Base-by-base conservation (phyloP, 2,329 filamentous ascomycete genomes). In the Cryphonectria japonica region DNA sequence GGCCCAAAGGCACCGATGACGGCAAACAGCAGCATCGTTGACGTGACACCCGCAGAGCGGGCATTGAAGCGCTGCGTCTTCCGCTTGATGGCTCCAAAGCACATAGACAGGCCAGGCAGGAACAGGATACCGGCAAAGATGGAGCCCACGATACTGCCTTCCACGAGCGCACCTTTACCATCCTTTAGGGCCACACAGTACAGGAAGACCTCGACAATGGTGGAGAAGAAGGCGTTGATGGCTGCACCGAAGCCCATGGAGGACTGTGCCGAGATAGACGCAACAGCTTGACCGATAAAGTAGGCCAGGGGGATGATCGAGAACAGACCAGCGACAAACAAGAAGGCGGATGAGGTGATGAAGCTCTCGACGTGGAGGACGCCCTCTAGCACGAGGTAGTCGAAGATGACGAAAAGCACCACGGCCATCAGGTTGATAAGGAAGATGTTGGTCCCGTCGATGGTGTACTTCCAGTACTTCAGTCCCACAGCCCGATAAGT, bases 41-140 rank as follows among this genome's bases (percentile, higher is more conserved):
- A 98, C 0, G 95, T 98, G 46, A 98, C 96, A 78, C 96, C 94
- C 41, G 96, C 96, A 46, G 95, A 98, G 78, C 92, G 94, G 74
- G 96, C 95, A 79, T 99, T 99, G 87, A 99, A 99, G 59, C 96
- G 91, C 79, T 99, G 96, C 0, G 96, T 99, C 84, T 99, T 99
- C 76, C 97, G 91, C 83, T 97, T 97, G 78, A 99, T 91, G 26
- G 97, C 97, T 61, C 96, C 96, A 78, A 98, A 99, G 81, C 96
- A 99, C 96, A 99, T 99, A 71, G 95, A 98, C 46, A 99, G 80
- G 1, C 96, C 96, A 0, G 96, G 96, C 62, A 99, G 86, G 79
- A 99, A 97, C 19, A 99, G 86, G 61, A 99, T 93, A 83, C 96
- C 96, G 4, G 95, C 95, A 80, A 99, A 98, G 73, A 99, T 98